Base-by-base conservation (phyloP, 129 eudicot species). In the Artemisia annua region DNA sequence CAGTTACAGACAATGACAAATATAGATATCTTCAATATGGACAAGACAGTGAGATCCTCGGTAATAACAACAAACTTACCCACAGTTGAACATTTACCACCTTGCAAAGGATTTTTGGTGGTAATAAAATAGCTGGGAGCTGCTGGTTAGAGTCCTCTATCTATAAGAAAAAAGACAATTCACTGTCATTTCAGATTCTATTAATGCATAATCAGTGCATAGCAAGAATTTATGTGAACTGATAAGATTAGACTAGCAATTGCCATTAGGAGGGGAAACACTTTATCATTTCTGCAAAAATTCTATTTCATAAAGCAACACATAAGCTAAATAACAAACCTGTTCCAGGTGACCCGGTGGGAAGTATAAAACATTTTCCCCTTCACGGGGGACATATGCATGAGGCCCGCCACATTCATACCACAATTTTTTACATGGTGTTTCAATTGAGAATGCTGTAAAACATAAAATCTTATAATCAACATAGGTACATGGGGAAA, bases 341-440 rank as follows among this genome's bases (percentile, higher is more conserved):
- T 92, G 97, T 82, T 92, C 97, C 96, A 88, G 86, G 82, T 92
- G 97, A 17, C 97, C 97, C 73, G 88, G 96, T 6, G 97, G 96
- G 74, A 92, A 88, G 79, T 92, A 92, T 70, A 88, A 88, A 72
- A 88, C 97, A 2, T 93, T 78, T 76, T 88, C 97, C 24, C 91
- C 97, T 78, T 88, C 87, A 80, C 91, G 85, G 22, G 97, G 97
- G 63, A 92, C 91, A 30, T 58, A 81, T 63, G 87, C 97, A 69
- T 88, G 91, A 28, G 93, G 91, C 20, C 96, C 93, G 75, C 91
- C 94, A 75, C 97, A 92, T 54, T 93, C 91, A 83, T 88, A 88
- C 97, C 97, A 92, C 19, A 92, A 85, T 32, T 32, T 0, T 32
- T 85, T 88, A 82, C 79, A 86, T 71, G 89, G 69, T 28, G 82